Base-by-base conservation (phyloP, 805 yeast genomes). In the Brettanomyces sp. region DNA sequence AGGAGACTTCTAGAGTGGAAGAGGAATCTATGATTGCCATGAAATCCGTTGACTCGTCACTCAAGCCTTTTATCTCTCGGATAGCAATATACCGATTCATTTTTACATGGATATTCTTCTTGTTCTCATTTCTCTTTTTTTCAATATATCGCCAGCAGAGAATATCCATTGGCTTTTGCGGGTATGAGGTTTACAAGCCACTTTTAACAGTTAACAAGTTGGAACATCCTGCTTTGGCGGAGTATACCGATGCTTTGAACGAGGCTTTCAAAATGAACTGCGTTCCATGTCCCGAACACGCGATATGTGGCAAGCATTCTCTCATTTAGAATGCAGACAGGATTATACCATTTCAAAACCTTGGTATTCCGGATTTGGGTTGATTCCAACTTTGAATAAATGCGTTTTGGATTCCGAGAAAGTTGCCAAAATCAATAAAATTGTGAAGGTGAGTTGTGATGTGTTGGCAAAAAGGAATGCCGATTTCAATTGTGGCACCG, bases 371-470 rank as follows among this genome's bases (percentile, higher is more conserved):
- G 9, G 47, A 5, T 71, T 73, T 46, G 83, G 85, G 2, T 48
- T 77, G 9, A 64, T 85, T 22, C 86, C 93, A 4, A 58, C 83
- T 1, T 65, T 77, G 41, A 83, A 81, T 18, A 63, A 63, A 38
- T 91, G 99, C 69, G 70, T 81, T 21, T 80, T 89, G 32, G 96
- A 91, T 59, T 79, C 84, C 34, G 77, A 74, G 51, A 85, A 80
- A 63, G 81, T 86, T 35, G 80, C 80, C 50, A 76, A 81, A 54
- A 72, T 87, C 21, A 77, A 76, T 43, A 79, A 77, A 45, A 79
- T 88, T 65, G 76, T 83, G 13, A 75, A 77, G 45, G 77, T 79
- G 48, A 77, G 86, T 1, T 69, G 81, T 37, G 83, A 82, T 50
- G 60, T 85, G 44, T 68, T 91, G 52, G 74, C 93, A 46, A 66